Conservation (phyloP, 495 filamentous ascomycete species). For the Neurospora tetrasperma region DNA sequence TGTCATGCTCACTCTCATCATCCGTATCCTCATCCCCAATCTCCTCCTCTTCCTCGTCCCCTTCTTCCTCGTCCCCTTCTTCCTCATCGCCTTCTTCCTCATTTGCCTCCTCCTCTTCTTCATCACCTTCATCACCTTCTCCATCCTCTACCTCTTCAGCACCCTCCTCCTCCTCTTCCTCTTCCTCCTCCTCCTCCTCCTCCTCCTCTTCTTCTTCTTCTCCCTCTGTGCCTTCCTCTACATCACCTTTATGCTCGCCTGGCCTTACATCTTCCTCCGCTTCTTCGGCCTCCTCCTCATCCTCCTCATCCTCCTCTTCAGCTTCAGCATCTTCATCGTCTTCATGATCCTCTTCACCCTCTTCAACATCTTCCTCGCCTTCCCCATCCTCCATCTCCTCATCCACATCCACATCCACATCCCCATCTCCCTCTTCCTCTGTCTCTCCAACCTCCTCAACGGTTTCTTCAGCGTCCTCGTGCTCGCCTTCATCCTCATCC, state of each 20-base stretch:
- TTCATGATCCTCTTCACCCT: background rate
- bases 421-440: constrained; percentile 9
- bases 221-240: background rate
- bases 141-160: background rate
- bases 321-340: background rate
- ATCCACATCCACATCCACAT: constrained; percentile 14
- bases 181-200: background rate
- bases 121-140: background rate
- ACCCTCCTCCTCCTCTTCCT: background rate
- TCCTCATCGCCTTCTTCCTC: too few species aligned
- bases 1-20: background rate
- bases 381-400: constrained; percentile 11
- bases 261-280: background rate
- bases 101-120: too few species aligned
- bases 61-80: background rate
- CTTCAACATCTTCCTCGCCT: constrained; percentile 12
- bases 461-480: constrained; percentile 18
- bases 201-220: constrained; percentile 4
- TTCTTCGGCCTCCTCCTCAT: background rate
- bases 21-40: background rate
- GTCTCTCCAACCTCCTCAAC: constrained; percentile 13
- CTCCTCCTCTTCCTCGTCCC: constrained; percentile 1
- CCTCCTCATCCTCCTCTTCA: constrained; percentile 1
- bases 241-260: background rate
- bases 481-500: constrained; percentile 15